Evolutionary conservation across 2,329 filamentous ascomycete genomes (phyloP).

Genomic region (Alternaria rosae): DNA sequence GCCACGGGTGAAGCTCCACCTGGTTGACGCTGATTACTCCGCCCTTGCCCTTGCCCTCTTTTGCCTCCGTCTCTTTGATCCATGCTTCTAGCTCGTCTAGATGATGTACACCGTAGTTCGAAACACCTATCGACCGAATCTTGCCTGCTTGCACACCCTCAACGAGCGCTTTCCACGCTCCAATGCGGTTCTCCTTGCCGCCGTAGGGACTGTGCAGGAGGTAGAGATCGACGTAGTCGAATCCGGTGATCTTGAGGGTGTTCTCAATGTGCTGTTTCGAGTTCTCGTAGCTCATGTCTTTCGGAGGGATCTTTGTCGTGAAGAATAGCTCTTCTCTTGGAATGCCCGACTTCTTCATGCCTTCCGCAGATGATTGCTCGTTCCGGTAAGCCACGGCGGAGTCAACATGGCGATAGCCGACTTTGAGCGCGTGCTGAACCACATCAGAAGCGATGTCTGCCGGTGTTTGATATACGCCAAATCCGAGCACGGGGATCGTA

Average conservation of each 20-base stretch:
- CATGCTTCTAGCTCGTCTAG: constrained; percentile 62
- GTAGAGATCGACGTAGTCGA: constrained; percentile 73
- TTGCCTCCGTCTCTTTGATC: constrained; percentile 69
- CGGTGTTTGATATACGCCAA: constrained; percentile 61
- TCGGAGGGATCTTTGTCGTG: constrained; percentile 73
- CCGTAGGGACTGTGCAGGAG: constrained; percentile 63
- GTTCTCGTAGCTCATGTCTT: constrained; percentile 66
- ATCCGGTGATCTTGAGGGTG: constrained; percentile 62
- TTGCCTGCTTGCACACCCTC: constrained; percentile 61
- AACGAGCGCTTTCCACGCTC: constrained; percentile 63
- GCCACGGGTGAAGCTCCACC: constrained; percentile 86
- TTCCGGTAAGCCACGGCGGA: constrained; percentile 72
- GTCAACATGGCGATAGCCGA: constrained; percentile 71
- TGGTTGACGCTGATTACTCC: constrained; percentile 84
- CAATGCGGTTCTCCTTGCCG: constrained; percentile 57
- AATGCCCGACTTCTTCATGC: constrained; percentile 65
- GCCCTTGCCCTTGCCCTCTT: constrained; percentile 67
- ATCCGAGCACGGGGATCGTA: constrained; percentile 67
- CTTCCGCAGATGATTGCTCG: constrained; percentile 71
- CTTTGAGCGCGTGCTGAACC: constrained; percentile 64
- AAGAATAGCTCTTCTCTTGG: constrained; percentile 69
- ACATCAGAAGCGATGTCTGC: constrained; percentile 65
- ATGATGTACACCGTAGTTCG: constrained; percentile 64
- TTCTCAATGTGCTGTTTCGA: constrained; percentile 66
- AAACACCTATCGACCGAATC: constrained; percentile 62